Base-by-base conservation (phyloP, 768 basidiomycete genomes). In the Melanogaster broomeanus region DNA sequence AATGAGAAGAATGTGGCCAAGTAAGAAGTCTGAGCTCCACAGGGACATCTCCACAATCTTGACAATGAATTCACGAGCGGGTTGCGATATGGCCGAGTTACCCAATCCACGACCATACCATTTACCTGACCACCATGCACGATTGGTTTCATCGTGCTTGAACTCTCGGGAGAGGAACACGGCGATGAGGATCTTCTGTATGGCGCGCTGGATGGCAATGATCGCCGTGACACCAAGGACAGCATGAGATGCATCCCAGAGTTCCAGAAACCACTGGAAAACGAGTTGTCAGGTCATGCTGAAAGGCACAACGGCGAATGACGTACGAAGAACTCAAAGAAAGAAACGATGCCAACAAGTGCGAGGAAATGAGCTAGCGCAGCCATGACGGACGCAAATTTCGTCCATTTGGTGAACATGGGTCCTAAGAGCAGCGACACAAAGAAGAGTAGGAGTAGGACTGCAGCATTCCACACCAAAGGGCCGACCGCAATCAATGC, bases 71-170 rank as follows among this genome's bases (percentile, higher is more conserved):
- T 98, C 97, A 67, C 97, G 87, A 50, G 92, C 93, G 28, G 95
- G 94, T 67, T 98, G 97, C 27, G 93, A 94, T 67, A 96, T 85
- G 33, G 90, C 93, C 30, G 90, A 88, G n/a, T 80, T 80, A 13
- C 96, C 96, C 18, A 99, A 77, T 25, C 93, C 91, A 52, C 93
- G 82, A 42, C 95, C 94, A 66, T 95, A 95, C 97, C 97, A 98
- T 76, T 90, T 88, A 55, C 94, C 95, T 16, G 95, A 94, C 97
- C 97, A 99, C 96, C 96, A 98, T 2, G 95, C 95, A 54, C 91
- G 81, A 74, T 98, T 98, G 24, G 92, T 95, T 75, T 98, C 94
- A 65, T 99, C 97, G 66, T 97, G 93, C 75, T 98, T 98, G 79
- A 88, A 96, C 72, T 99, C 97, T 64, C 97, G 88, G 22, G 93